phyloP scores from a whole-genome alignment of 2,329 filamentous ascomycete genomes.

The Apiospora kogelbergensis region DNA sequence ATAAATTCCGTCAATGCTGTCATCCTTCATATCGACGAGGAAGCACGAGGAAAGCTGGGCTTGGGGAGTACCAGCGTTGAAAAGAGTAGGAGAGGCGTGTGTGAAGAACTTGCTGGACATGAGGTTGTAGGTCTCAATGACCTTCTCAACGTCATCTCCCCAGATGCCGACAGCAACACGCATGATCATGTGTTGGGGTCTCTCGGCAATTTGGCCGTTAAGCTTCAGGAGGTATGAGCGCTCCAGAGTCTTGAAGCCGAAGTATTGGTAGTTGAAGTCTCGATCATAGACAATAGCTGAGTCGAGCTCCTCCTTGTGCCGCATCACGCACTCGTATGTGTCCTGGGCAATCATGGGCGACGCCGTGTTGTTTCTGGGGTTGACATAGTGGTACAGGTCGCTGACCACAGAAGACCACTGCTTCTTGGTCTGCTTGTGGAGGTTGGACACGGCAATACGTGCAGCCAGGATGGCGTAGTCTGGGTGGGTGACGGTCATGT shows the following conservation, averaged over 20 bases:
- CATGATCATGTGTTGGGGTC: constrained; percentile 99
- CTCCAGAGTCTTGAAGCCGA: constrained; percentile 99
- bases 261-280: constrained; percentile 99
- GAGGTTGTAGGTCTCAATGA: constrained; percentile 96
- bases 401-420: constrained; percentile 95
- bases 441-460: constrained; percentile 97
- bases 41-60: constrained; percentile 97
- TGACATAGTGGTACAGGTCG: constrained; percentile 94
- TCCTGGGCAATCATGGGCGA: constrained; percentile 95
- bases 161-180: constrained; percentile 97
- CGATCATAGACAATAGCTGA: constrained; percentile 98
- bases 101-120: constrained; percentile 99
- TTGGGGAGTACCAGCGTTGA: constrained; percentile 95
- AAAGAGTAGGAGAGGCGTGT: constrained; percentile 94
- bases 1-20: constrained; percentile 99
- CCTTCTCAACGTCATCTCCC: constrained; percentile 90
- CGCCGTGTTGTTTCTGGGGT: constrained; percentile 80
- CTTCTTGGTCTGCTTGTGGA: constrained; percentile 99
- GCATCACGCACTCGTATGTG: constrained; percentile 92
- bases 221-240: constrained; percentile 96
- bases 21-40: constrained; percentile 98
- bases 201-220: constrained; percentile 92
- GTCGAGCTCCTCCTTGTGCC: constrained; percentile 94
- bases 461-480: constrained; percentile 98
- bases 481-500: constrained; percentile 99